A percentile compares a stretch with the other conserved stretches of the same genome.
These are phyloP conservation scores for Lasiosphaeria hispida DNA, from an alignment of 495 filamentous ascomycete species.

Conservation along the genomic window DNA sequence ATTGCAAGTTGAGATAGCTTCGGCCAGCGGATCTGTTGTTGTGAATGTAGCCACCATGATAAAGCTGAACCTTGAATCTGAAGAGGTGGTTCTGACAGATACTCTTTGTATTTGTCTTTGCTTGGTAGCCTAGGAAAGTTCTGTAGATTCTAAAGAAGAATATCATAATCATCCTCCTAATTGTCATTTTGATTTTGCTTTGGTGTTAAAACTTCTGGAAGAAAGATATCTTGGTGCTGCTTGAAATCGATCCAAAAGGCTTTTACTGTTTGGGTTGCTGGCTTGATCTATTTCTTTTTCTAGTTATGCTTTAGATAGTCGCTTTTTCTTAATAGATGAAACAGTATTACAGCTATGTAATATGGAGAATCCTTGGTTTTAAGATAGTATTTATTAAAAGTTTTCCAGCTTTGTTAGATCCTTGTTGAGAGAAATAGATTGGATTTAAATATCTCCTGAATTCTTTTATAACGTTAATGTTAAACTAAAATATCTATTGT, in stretches of 20 bases:
- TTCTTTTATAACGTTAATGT: slow-evolving; percentile 1
- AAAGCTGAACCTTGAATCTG: neutral
- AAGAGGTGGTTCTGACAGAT: slow-evolving; percentile 1
- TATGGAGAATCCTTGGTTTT: slow-evolving; percentile 1
- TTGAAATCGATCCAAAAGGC: neutral
- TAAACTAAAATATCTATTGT: slow-evolving; percentile 4
- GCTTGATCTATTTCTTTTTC: slow-evolving; percentile 2
- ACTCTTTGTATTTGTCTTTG: slow-evolving; percentile 2
- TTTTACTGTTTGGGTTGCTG: neutral
- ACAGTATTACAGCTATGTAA: neutral
- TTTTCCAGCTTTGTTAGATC: slow-evolving; percentile 1
- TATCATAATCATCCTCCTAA: slow-evolving; percentile 5
- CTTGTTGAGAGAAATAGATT: neutral
- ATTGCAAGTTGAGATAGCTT: slow-evolving; percentile 6
- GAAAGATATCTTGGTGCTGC: neutral
- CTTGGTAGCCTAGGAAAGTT: neutral
- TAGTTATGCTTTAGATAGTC: slow-evolving; percentile 1
- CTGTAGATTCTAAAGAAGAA: slow-evolving; percentile 1
- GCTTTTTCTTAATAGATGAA: slow-evolving; percentile 1
- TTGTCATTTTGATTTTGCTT: neutral
- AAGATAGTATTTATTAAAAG: slow-evolving; percentile 6
- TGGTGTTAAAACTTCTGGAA: neutral
- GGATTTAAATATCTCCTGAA: neutral
- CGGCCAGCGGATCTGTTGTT: neutral
- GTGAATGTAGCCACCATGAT: neutral